Evolutionary conservation across 495 filamentous ascomycete genomes (phyloP), one percentile per base, ranked within the genome.

Genomic region (Trichoderma gamsii): DNA sequence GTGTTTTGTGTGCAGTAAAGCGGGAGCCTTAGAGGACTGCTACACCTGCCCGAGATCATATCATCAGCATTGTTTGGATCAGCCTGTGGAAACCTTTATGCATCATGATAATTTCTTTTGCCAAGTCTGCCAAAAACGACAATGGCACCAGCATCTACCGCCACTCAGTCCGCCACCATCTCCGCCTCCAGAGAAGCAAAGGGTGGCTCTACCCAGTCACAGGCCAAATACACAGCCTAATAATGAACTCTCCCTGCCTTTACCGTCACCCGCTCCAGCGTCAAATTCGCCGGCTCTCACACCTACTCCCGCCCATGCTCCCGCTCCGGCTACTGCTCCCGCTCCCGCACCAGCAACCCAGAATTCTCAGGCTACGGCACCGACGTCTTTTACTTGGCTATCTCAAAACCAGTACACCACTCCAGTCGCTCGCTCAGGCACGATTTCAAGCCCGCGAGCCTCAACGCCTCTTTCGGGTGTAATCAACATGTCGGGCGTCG

Each of bases 151-250:
- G 56, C 56, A 61, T 18, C 25, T 32, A 11, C 56, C 56, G 9
- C 56, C 56, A 11, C 56, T 25, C 56, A 61, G 56, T 25, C 56
- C 56, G 2, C 56, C 56, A 32, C 56, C 56, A 29, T 61, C 56
- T 32, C 56, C 56, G 16, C 56, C 56, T 3, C 56, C 9, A 12
- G 56, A 61, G 56, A 61, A 25, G n/a, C 56, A 61, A 32, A 61
- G 56, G 25, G 56, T 61, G 9, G 56, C 56, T 21, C 25, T 61
- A 25, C 56, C 56, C 11, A 61, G 56, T 18, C 56, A 61, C 27
- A 27, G 56, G 25, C 56, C 56, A 3, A 61, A 61, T 21, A 23
- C 11, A 6, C 56, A 23, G 18, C 6, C 49, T 11, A 23, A 23
- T 21, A 21, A 11, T 23, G 49, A 52, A 52, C 2, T 23, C 16